Base-by-base conservation (phyloP, 768 basidiomycete species). In the Pleurotus platypus region DNA sequence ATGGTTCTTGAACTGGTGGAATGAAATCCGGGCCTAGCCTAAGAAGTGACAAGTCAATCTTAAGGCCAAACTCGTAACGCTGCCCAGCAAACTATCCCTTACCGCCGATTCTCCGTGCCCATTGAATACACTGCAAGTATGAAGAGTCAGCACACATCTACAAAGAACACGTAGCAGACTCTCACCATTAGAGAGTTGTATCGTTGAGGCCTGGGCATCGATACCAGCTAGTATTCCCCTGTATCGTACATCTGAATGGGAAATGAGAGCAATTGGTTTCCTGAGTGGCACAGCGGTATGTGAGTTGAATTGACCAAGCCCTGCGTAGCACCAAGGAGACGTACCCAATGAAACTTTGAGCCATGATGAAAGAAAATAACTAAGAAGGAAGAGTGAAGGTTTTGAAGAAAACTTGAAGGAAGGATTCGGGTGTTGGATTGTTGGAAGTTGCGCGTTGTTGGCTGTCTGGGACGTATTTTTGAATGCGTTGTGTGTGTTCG, bases 171-270 rank as follows among this genome's bases (percentile, higher is more conserved):
- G 30, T 35, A 35, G 8, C 30, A 11, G 11, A 11, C 9, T 57
- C 77, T 43, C 60, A 91, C 92, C 92, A 80, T 92, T 92, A 30
- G 89, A 90, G 38, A 94, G 81, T 68, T 90, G 89, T 61, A 94
- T 94, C 3, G 92, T 94, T 9, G 90, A 91, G 49, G 88, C 88
- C 60, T 76, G 81, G 35, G 92, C 87, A 74, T 93, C 90, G 66
- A 94, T 92, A 39, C 90, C 90, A 49, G 89, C 89, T 47, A 94
- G 78, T 60, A 90, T 92, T 59, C 92, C 92, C 61, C 90, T 81
- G 74, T 94, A 94, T 56, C 92, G 87, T 59, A 94, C 89, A 82
- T 92, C 92, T 50, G 90, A 91, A 70, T 92, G 89, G 57, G 92
- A 93, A 69, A 92, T 88, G 67, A 94, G 86, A 57, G 92, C 92